A percentile compares a stretch with the other conserved stretches of the same genome.
These are phyloP conservation scores for Gigaspora rosea DNA, from an alignment of 192 early-diverging fungal species.

Conservation along the genomic window DNA sequence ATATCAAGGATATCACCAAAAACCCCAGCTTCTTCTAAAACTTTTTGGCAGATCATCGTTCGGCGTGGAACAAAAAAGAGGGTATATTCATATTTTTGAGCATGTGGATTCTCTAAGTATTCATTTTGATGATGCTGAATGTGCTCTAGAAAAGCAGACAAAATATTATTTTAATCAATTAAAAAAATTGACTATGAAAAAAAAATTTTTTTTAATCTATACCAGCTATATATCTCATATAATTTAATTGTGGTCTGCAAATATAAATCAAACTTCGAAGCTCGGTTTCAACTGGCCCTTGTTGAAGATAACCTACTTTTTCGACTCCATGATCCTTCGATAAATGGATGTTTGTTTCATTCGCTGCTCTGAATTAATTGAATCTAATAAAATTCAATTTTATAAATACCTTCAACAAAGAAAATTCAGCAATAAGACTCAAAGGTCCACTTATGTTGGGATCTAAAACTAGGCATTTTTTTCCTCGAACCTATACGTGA, in stretches of 20 bases:
- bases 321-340: slow-evolving; percentile 92
- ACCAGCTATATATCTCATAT: slow-evolving; percentile 87
- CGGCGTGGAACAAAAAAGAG: slow-evolving; percentile 89
- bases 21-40: slow-evolving; percentile 92
- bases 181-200: slow-evolving; percentile 31
- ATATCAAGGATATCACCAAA: slow-evolving; percentile 64
- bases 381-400: not conserved
- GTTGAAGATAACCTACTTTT: slow-evolving; percentile 84
- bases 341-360: not conserved
- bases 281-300: slow-evolving; percentile 68
- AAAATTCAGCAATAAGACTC: slow-evolving; percentile 86
- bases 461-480: slow-evolving; percentile 91
- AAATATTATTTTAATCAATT: slow-evolving; percentile 24
- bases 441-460: slow-evolving; percentile 79
- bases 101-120: not conserved
- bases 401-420: slow-evolving; percentile 68
- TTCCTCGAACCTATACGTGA: slow-evolving; percentile 72
- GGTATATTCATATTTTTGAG: slow-evolving; percentile 50
- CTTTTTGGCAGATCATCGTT: slow-evolving; percentile 89
- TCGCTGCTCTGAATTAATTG: not conserved
- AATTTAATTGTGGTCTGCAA: slow-evolving; percentile 71
- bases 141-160: slow-evolving; percentile 34
- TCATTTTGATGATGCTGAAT: slow-evolving; percentile 23
- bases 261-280: slow-evolving; percentile 82
- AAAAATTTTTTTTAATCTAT: too few species aligned